Conservation (phyloP, 495 filamentous ascomycete species). For the Massariosphaeria phaeospora region DNA sequence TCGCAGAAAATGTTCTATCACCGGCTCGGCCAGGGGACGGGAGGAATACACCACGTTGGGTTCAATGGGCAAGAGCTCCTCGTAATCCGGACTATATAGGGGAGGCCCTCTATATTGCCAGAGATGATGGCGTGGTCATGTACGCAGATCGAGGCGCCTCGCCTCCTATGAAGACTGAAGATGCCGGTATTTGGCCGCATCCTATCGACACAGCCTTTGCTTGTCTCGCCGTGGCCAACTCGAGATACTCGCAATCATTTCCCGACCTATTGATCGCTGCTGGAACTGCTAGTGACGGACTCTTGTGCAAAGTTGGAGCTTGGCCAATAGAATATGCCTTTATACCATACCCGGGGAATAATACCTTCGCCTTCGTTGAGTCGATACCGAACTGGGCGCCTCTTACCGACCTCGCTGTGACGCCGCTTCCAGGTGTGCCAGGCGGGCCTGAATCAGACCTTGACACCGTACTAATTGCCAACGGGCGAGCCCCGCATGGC, state of each 20-base stretch:
- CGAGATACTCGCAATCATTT: constrained; percentile 40
- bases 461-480: constrained; percentile 34
- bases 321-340: constrained; percentile 9
- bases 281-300: constrained; percentile 74
- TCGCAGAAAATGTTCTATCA: not conserved
- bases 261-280: constrained; percentile 74
- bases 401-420: constrained; percentile 59
- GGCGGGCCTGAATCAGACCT: constrained; percentile 5
- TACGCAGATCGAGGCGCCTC: constrained; percentile 44
- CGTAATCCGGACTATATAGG: constrained; percentile 12
- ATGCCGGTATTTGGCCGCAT: constrained; percentile 56
- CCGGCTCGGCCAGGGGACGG: constrained; percentile 9
- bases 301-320: constrained; percentile 23
- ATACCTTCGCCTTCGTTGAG: constrained; percentile 47
- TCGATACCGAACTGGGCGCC: constrained; percentile 82
- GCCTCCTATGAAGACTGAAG: constrained; percentile 21
- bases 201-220: constrained; percentile 65
- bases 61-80: constrained; percentile 36
- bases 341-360: constrained; percentile 1
- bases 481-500: constrained; percentile 36
- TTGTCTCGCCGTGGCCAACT: constrained; percentile 43
- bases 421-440: constrained; percentile 29
- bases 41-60: constrained; percentile 32
- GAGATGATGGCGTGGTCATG: constrained; percentile 54
- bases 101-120: constrained; percentile 39